These are phyloP conservation scores for Acacia confusa DNA, from an alignment of 306 rosid species.

Conservation along the genomic window DNA sequence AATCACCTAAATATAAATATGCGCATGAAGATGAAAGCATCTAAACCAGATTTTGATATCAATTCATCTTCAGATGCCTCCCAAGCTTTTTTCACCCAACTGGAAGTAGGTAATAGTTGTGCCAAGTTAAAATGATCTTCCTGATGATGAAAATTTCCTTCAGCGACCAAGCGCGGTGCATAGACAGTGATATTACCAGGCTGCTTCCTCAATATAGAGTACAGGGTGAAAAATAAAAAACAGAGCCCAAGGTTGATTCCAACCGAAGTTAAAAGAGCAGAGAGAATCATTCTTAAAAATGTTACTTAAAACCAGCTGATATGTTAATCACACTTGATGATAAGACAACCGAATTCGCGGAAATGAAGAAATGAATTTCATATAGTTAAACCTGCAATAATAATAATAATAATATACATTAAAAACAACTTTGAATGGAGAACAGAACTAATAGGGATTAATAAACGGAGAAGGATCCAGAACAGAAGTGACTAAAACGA, in stretches of 20 bases:
- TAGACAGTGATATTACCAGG: slow-evolving; percentile 65
- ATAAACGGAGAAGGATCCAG: not conserved
- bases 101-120: slow-evolving; percentile 64
- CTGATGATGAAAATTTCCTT: slow-evolving; percentile 42
- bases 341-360: slow-evolving; percentile 24
- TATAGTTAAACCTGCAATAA: slow-evolving; percentile 35
- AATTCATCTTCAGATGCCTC: slow-evolving; percentile 64
- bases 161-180: slow-evolving; percentile 59
- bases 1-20: slow-evolving; percentile 71
- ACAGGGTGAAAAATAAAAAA: slow-evolving; percentile 64
- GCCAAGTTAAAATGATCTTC: slow-evolving; percentile 61
- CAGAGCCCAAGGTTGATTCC: slow-evolving; percentile 84
- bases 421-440: no score
- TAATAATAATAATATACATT: not conserved
- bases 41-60: slow-evolving; percentile 59
- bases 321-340: slow-evolving; percentile 7
- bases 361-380: slow-evolving; percentile 16
- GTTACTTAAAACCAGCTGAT: slow-evolving; percentile 29
- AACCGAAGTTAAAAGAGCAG: slow-evolving; percentile 79
- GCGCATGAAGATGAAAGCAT: slow-evolving; percentile 79
- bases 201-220: slow-evolving; percentile 75
- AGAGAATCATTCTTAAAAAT: slow-evolving; percentile 59
- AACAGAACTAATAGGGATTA: not conserved
- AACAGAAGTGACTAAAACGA: not conserved
- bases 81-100: slow-evolving; percentile 89